Conservation (phyloP, 106 monocot genomes). For the Apostasia ramifera region DNA sequence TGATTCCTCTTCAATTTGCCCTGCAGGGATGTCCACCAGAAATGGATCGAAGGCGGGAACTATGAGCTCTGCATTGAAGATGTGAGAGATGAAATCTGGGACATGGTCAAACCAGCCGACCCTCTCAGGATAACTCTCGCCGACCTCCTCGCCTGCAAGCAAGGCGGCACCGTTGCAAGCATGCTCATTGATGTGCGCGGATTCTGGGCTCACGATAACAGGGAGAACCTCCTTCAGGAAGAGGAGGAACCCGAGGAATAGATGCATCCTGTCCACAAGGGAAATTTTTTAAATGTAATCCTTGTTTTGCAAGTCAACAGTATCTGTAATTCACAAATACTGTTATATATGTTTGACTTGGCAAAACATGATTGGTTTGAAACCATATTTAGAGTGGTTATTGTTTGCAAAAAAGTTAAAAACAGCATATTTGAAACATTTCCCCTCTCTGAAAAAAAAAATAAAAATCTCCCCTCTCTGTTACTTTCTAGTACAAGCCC, state of each 20-base stretch:
- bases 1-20: background rate
- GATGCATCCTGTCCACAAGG: background rate
- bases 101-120: conserved; percentile 91
- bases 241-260: conserved; percentile 96
- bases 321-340: too few species aligned
- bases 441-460: too few species aligned
- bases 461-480: too few species aligned
- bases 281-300: too few species aligned
- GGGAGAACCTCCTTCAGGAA: conserved; percentile 96
- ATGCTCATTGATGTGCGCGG: conserved; percentile 98
- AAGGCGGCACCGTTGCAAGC: conserved; percentile 97
- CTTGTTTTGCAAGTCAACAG: too few species aligned
- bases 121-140: conserved; percentile 65
- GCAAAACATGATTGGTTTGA: too few species aligned
- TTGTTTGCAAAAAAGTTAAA: too few species aligned
- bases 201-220: conserved; percentile 98
- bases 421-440: too few species aligned
- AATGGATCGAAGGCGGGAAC: conserved; percentile 97
- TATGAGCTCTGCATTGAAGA: conserved; percentile 97
- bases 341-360: too few species aligned
- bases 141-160: conserved; percentile 89
- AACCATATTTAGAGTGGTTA: too few species aligned
- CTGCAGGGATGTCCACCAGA: conserved; percentile 92
- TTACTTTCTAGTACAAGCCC: too few species aligned
- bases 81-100: conserved; percentile 99